phyloP scores from a whole-genome alignment of 2,329 filamentous ascomycete species.

The Tolypocladium ophioglossoides region DNA sequence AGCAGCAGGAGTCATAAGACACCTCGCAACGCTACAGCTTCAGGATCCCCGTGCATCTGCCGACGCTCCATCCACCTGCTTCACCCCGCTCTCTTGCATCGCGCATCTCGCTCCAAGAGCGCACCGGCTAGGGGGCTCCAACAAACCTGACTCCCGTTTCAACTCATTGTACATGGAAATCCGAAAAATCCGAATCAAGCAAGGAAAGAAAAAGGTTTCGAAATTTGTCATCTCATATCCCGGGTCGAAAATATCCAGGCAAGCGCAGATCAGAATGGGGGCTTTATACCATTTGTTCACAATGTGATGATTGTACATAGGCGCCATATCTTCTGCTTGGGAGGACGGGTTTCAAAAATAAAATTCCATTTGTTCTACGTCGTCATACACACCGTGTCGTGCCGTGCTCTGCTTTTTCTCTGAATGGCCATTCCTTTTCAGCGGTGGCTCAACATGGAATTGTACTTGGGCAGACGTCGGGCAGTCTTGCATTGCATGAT shows the following conservation, averaged over 20 bases:
- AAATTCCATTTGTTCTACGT: neutral
- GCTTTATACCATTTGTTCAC: neutral
- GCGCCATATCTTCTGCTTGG: neutral
- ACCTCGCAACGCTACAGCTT: neutral
- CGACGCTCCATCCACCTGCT: neutral
- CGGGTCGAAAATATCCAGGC: neutral
- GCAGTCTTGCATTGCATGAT: neutral
- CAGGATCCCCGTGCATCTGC: neutral
- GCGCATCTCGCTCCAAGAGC: neutral
- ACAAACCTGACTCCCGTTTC: neutral
- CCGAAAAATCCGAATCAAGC: neutral
- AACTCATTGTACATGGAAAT: neutral
- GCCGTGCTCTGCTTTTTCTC: neutral
- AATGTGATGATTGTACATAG: neutral
- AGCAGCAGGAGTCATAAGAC: slow-evolving; percentile 37
- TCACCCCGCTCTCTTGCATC: neutral
- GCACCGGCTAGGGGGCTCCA: neutral
- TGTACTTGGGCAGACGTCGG: neutral
- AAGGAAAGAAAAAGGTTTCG: neutral
- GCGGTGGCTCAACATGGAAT: neutral
- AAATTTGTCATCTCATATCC: neutral
- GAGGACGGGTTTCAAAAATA: neutral
- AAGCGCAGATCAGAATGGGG: neutral
- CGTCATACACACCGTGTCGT: neutral
- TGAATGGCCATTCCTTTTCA: neutral